Base-by-base conservation (phyloP, 2,329 filamentous ascomycete species). In the Pyrenophora tritici-repentis region DNA sequence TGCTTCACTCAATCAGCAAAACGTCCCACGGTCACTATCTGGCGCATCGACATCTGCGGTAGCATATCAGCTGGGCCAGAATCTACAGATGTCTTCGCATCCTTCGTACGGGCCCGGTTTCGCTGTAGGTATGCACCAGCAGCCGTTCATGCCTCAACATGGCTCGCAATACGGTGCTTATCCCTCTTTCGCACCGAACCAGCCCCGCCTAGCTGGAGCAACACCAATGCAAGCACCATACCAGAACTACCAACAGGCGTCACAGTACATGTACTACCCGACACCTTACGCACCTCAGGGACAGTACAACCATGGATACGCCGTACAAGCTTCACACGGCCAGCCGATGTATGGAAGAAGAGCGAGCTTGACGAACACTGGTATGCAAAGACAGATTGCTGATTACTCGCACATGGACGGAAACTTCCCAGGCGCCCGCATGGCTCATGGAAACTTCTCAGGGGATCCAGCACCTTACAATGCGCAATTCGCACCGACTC, bases 1-100 rank as follows among this genome's bases (percentile, higher is more conserved):
- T 12, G 51, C 32, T 18, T 53, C 61, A 26, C 41, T 57, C 10
- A 58, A 54, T 24, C 39, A 55, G 24, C 65, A 68, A 26, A 59
- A 61, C 13, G 50, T 59, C 45, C 71, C 72, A 43, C 66, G 67
- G 33, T 60, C 65, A n/a, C 49, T 74, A 12, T 69, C 73, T 26
- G 71, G 72, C 31, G 68, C 73, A 33, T 74, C 74, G 6, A 67
- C 72, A 40, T 71, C 74, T 18, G 73, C 73, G 8, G 49, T 75
- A n/a, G 70, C 72, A 32, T 76, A 75, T 40, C 73, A 75, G 33
- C 59, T 73, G 10, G 70, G 71, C 49, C 74, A 76, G 36, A 74
- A 67, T 32, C 37, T 72, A 6, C 74, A 76, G 41, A 67, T 71
- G 59, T 52, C 63, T 33, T 47, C 53, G 13, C 72, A 71, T 20